Base-by-base conservation (phyloP, 331 rosid genomes). In the Stylosanthes scabra region DNA sequence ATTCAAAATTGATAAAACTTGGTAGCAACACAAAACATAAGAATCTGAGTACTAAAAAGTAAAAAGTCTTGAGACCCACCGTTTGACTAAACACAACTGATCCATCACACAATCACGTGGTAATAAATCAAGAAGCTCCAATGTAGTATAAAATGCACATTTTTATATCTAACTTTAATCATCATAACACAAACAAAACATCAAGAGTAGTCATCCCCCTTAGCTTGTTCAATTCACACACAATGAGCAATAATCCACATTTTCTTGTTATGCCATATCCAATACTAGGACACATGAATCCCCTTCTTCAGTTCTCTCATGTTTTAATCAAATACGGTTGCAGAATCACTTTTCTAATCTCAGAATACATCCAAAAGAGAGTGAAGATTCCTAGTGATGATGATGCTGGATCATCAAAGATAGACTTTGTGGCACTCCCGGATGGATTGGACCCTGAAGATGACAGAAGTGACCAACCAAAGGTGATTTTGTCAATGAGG, bases 191-290 rank as follows among this genome's bases (percentile, higher is more conserved):
- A 11, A 39, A 50, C 55, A 3, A 46, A 50, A 50, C 55, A 7
- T 12, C 55, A 7, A 13, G 11, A 25, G 2, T 16, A 34, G 8
- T n/a, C 5, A 3, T 29, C 60, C 27, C 12, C 27, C 14, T 29
- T 25, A 34, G 39, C 1, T 63, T 16, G 34, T 16, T 20, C 7
- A 5, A 9, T 7, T 2, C 55, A 16, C 15, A 20, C 29, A 57
- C 58, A 82, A 82, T 78, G 81, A 62, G 41, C n/a, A 64, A 31
- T 12, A 64, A 31, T 34, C 68, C 75, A n/a, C 83, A 83, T 70
- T 59, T 83, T 74, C 81, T 83, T 41, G 83, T 75, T 15, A 28
- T 83, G 40, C 83, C 86, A 20, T 83, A 8, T 67, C 86, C 86
- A 70, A 61, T 79, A 16, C 72, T 50, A 44, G 86, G 86, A 29